Evolutionary conservation across 2,329 filamentous ascomycete species (phyloP), one percentile per base, ranked within the genome.

Genomic region (Whalleya microplaca): DNA sequence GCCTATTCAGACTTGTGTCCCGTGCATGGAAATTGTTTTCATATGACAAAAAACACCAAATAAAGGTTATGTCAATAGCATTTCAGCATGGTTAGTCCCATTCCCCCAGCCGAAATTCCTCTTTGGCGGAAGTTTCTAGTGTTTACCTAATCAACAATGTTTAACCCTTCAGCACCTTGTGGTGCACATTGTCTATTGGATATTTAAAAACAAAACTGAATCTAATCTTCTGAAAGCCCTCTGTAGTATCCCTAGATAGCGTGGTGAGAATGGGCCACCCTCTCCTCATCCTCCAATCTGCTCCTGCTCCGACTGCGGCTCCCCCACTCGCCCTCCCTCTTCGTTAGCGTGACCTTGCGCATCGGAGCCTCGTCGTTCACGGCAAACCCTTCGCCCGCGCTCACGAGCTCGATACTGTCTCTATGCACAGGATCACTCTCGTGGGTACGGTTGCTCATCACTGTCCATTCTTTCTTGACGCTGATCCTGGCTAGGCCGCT

Each of bases 391-490:
- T 5, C 5, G 27, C 27, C 12, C 23, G 58, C 54, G 23, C 54
- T 44, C 7, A 57, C 16, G 43, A 63, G 58, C 45, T 63, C 61
- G 51, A 37, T 37, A 12, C 32, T 37, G 32, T 37, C 5, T 3
- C 7, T 5, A 16, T 37, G 4, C 9, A 12, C 9, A 12, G 9
- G 32, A 3, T 12, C 32, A 16, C 32, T 12, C 32, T 55, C 3
- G 9, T 64, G 58, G 43, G 42, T 45, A 2, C 52, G 56, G 4
- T 65, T 61, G 53, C 61, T 64, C 19, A 68, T 55, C 19, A 71
- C 66, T 5, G 62, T 60, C 67, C 66, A 71, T 52, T 71, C 68
- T 45, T 69, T 63, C 59, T 71, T 67, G 42, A 71, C 61, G 46
- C 58, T 66, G 56, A 71, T 69, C 48, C 63, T 63, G 32, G 18